Base-by-base conservation (phyloP, 441 rosid genomes). In the Corymbia citriodora region DNA sequence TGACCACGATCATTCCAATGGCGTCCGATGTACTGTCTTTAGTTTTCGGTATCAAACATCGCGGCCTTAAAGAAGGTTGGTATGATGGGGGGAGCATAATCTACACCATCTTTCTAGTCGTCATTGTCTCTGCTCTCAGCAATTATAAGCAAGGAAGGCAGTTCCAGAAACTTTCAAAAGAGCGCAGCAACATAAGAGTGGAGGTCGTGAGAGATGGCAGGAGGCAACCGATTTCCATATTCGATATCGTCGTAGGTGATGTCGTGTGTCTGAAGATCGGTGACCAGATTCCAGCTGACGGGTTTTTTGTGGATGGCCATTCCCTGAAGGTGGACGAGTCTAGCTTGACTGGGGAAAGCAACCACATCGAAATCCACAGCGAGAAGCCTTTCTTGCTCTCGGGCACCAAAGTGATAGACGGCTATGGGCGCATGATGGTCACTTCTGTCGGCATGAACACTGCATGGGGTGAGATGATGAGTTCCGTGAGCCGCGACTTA, bases 231-330 rank as follows among this genome's bases (percentile, higher is more conserved):
- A 50, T 94, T 19, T 94, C 95, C 0, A 93, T 90, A 8, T 93
- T 92, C 40, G 94, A 94, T 5, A 31, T 95, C 23, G 94, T 93
- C 1, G 95, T 90, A 8, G 95, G 95, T 0, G 96, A 95, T 57
- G 53, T 94, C 5, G 95, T 95, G 83, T 90, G 88, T 79, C 91
- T 94, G 89, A 93, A 94, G 91, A 93, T 88, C 2, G 97, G 94
- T 1, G 95, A 94, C 87, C 94, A 94, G 59, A 25, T 94, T 48
- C 95, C 94, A 2, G 96, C 95, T 1, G 95, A 94, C 19, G 97
- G 96, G 10, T 87, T 95, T 88, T 93, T 94, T 23, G 83, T 94
- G 55, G 88, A 91, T 19, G 96, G 95, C 21, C 81, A 92, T 83
- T 94, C 95, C 10, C 89, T 94, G 89, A 91, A 91, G 92, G 74